A percentile compares a stretch with the other conserved stretches of the same genome.
Evolutionary conservation across 805 yeast genomes (phyloP).

Genomic region (Saccharomycopsis microspora): DNA sequence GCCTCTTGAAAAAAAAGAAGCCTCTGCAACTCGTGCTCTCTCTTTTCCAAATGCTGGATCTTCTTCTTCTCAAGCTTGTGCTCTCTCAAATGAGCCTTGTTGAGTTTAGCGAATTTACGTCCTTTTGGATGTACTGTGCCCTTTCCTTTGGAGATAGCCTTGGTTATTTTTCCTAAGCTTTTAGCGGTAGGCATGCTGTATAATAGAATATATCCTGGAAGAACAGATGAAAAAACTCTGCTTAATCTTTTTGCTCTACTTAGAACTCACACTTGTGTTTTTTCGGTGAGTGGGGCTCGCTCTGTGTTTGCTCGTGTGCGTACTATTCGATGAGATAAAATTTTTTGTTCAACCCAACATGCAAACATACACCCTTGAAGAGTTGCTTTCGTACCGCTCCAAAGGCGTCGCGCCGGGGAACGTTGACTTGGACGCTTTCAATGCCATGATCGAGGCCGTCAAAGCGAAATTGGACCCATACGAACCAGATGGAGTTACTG

Average conservation of each 20-base stretch:
- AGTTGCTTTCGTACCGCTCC: conserved; percentile 46
- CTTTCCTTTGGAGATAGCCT: conserved; percentile 42
- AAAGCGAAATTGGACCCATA: conserved; percentile 30
- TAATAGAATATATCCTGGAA: background rate
- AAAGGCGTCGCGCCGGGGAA: conserved; percentile 50
- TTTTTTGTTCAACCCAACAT: background rate
- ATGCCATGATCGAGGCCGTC: conserved; percentile 55
- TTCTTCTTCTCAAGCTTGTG: conserved; percentile 53
- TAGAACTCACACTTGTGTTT: too few relatives aligned
- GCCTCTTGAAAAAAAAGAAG: conserved; percentile 46
- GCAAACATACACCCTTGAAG: conserved; percentile 50
- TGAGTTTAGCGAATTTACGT: conserved; percentile 73
- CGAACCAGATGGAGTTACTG: conserved; percentile 19
- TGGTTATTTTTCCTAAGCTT: conserved; percentile 52
- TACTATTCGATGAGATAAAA: too few relatives aligned
- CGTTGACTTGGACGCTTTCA: conserved; percentile 53
- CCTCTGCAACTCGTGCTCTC: conserved; percentile 48
- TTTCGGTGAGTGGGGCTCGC: too few relatives aligned
- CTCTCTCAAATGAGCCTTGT: conserved; percentile 81
- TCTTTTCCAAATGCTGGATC: conserved; percentile 43
- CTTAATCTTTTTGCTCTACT: too few relatives aligned
- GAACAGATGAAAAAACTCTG: too few relatives aligned
- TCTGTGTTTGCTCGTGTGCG: too few relatives aligned
- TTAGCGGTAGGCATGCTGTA: conserved; percentile 55
- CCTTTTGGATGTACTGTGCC: conserved; percentile 71